Base-by-base conservation (phyloP, 768 basidiomycete species). In the Naganishia kalamii region DNA sequence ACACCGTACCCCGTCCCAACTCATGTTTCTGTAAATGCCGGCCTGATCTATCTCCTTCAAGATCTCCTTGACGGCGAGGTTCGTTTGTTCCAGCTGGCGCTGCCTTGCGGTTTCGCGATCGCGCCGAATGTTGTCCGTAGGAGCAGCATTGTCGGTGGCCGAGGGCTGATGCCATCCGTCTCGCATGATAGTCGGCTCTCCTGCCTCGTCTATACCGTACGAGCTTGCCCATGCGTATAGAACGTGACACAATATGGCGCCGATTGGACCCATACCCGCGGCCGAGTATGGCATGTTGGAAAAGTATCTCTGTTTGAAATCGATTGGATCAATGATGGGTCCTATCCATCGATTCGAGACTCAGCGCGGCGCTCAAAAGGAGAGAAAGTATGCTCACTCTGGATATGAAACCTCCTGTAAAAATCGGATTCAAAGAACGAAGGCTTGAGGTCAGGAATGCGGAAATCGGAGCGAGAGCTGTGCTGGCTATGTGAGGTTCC, bases 171-270 rank as follows among this genome's bases (percentile, higher is more conserved):
- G 61, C 30, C 68, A 69, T 17, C 72, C 73, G 23, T 70, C 69
- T 32, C 74, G 72, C 2, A 70, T 66, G 8, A 77, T 41, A 43
- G 81, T 80, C 46, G 87, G 85, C 17, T 83, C 72, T 40, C 91
- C 92, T 46, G 81, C 82, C 70, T 91, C 89, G 75, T 93, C 85
- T 49, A 94, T 80, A 43, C 92, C 93, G 75, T 90, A 92, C 41
- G 89, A 90, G 4, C 86, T 84, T 0, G 90, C 92, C 91, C 91
- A 96, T 23, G 88, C 85, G 47, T 89, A 89, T 23, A 94, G 81
- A 32, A 89, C 78, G 82, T 89, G 87, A 21, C 86, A 83, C 43
- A 96, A 82, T 63, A 94, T 83, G 44, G 84, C 84, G 13, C 87
- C 91, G 69, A 89, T 86, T 51, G 84, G 81, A n/a, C 84, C 83